Evolutionary conservation across 768 basidiomycete species (phyloP).

Genomic region (Ramaria rubella): DNA sequence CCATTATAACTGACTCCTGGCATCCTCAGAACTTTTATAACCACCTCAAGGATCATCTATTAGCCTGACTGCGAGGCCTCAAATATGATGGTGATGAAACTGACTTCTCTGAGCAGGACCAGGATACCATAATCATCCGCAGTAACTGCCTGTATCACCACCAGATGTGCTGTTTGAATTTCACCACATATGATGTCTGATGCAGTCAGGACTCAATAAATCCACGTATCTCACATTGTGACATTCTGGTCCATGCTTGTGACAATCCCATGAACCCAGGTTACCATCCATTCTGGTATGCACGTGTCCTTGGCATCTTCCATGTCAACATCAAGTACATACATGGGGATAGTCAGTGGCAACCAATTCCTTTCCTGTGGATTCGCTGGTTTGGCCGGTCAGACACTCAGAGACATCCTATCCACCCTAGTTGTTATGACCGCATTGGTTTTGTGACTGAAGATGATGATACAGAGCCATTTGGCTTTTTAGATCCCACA

Average conservation of each 20-base stretch:
- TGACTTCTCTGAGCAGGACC: slow-evolving; percentile 9
- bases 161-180: slow-evolving; percentile 15
- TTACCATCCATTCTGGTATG: slow-evolving; percentile 21
- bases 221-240: slow-evolving; percentile 10
- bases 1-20: not conserved
- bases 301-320: slow-evolving; percentile 11
- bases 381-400: slow-evolving; percentile 10
- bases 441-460: slow-evolving; percentile 9
- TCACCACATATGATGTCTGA: slow-evolving; percentile 19
- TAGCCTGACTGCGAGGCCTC: slow-evolving; percentile 10
- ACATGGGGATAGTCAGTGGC: not conserved
- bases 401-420: too few species aligned
- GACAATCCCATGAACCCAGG: slow-evolving; percentile 11
- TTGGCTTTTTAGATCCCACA: slow-evolving; percentile 11
- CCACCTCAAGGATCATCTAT: slow-evolving; percentile 14
- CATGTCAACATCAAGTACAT: slow-evolving; percentile 4
- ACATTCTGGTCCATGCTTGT: slow-evolving; percentile 18
- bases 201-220: slow-evolving; percentile 17
- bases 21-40: not conserved
- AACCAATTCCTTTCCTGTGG: slow-evolving; percentile 4
- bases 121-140: slow-evolving; percentile 6
- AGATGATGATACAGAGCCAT: not conserved
- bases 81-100: slow-evolving; percentile 17
- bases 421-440: not conserved
- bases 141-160: slow-evolving; percentile 19